Conservation (phyloP, 805 yeast genomes). For the Candida orba region DNA sequence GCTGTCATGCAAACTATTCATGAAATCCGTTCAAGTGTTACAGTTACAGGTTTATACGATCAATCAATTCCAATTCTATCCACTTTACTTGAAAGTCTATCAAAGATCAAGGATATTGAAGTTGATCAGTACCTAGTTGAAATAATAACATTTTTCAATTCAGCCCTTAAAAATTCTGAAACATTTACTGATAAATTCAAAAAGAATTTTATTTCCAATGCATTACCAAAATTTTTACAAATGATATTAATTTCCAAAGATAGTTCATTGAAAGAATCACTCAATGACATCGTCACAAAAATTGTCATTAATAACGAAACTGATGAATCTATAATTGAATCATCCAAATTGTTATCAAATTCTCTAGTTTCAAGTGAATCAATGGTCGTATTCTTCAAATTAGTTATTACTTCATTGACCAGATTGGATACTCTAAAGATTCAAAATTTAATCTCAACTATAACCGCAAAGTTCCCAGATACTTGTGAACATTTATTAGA, state of each 20-base stretch:
- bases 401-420: conserved; percentile 25
- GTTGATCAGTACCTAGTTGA: conserved; percentile 2
- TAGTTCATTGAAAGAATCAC: conserved; percentile 2
- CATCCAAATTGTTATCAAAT: conserved; percentile 27
- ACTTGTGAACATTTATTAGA: conserved; percentile 38
- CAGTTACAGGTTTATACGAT: conserved; percentile 11
- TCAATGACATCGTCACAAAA: conserved; percentile 19
- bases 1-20: conserved; percentile 9
- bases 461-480: conserved; percentile 32
- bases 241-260: neutral
- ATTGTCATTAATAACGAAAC: conserved; percentile 24
- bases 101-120: neutral
- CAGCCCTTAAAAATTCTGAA: conserved; percentile 7
- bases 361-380: conserved; percentile 8
- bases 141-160: conserved; percentile 13
- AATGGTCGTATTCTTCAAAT: conserved; percentile 26
- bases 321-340: conserved; percentile 20
- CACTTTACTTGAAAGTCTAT: conserved; percentile 16
- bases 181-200: conserved; percentile 16
- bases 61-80: conserved; percentile 9
- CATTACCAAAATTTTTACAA: conserved; percentile 14
- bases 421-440: conserved; percentile 30
- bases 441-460: conserved; percentile 41
- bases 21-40: conserved; percentile 12
- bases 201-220: conserved; percentile 12